Conservation (phyloP, 2,329 filamentous ascomycete species). For the Gyromitra esculenta region DNA sequence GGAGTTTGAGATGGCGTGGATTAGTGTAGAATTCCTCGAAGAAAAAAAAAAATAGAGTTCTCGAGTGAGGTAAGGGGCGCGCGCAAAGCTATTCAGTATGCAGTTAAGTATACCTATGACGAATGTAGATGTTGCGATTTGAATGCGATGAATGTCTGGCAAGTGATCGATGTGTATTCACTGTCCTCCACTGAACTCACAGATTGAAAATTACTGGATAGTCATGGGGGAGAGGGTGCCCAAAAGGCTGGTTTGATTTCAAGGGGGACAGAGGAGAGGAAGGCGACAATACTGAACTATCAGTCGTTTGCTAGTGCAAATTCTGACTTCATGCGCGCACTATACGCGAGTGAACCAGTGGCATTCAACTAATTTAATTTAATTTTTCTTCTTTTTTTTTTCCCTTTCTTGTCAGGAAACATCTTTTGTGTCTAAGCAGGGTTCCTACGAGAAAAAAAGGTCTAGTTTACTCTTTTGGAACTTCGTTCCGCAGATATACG, state of each 20-base stretch:
- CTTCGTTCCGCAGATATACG: conserved; percentile 25
- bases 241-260: conserved; percentile 11
- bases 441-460: conserved; percentile 23
- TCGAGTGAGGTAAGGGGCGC: conserved; percentile 34
- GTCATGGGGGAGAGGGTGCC: conserved; percentile 18
- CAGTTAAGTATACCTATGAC: conserved; percentile 32
- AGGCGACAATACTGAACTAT: not conserved
- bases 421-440: conserved; percentile 27
- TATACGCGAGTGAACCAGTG: conserved; percentile 23
- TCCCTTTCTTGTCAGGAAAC: conserved; percentile 16
- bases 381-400: conserved; percentile 18
- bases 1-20: not conserved
- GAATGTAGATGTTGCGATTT: conserved; percentile 6
- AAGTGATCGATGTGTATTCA: not conserved
- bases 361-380: conserved; percentile 18
- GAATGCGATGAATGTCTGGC: not conserved
- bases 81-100: conserved; percentile 29
- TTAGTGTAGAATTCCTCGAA: conserved; percentile 1
- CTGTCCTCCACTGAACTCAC: conserved; percentile 2
- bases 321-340: conserved; percentile 7
- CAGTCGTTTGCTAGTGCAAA: conserved; percentile 3
- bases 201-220: conserved; percentile 21
- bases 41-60: not conserved
- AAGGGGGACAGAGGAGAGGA: conserved; percentile 12
- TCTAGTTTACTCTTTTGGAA: conserved; percentile 29